Conservation (phyloP, 1,139 yeast genomes). For the Hansenula anomala region DNA sequence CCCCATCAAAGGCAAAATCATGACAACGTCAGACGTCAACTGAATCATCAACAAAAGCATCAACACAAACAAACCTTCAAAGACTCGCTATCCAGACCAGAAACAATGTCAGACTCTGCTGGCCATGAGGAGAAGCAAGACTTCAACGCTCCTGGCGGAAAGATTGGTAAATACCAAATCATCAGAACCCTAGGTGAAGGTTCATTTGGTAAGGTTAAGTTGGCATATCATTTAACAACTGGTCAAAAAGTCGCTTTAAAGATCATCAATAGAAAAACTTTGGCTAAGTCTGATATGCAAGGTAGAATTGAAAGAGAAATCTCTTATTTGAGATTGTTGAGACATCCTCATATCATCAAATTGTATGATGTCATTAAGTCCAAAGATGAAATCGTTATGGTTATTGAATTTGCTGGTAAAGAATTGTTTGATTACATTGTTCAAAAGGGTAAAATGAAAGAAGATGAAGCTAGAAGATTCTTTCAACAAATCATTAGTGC, state of each 20-base stretch:
- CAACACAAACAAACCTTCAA: neutral
- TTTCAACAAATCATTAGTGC: slow-evolving; percentile 98
- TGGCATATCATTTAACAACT: slow-evolving; percentile 89
- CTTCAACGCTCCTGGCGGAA: slow-evolving; percentile 29
- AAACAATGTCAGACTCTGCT: slow-evolving; percentile 11
- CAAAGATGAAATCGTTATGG: slow-evolving; percentile 96
- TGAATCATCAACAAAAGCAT: neutral
- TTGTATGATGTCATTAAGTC: slow-evolving; percentile 94
- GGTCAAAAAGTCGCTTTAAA: slow-evolving; percentile 93
- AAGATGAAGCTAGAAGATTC: slow-evolving; percentile 88
- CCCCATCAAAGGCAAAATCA: too few relatives aligned
- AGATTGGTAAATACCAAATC: slow-evolving; percentile 91
- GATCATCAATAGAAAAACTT: slow-evolving; percentile 87
- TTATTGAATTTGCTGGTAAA: slow-evolving; percentile 93
- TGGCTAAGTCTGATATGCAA: slow-evolving; percentile 96
- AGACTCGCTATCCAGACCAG: too few relatives aligned
- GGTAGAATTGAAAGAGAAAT: slow-evolving; percentile 95
- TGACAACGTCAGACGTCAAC: too few relatives aligned
- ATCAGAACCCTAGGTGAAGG: slow-evolving; percentile 96
- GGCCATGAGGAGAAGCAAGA: slow-evolving; percentile 19
- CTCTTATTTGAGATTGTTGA: slow-evolving; percentile 76
- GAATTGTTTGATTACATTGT: slow-evolving; percentile 95
- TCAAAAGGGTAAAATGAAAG: slow-evolving; percentile 92
- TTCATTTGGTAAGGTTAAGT: slow-evolving; percentile 93
- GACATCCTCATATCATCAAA: slow-evolving; percentile 97